These are phyloP conservation scores for Pascua sp. DNA, from an alignment of 1,284 basidiomycete genomes.

Conservation along the genomic window DNA sequence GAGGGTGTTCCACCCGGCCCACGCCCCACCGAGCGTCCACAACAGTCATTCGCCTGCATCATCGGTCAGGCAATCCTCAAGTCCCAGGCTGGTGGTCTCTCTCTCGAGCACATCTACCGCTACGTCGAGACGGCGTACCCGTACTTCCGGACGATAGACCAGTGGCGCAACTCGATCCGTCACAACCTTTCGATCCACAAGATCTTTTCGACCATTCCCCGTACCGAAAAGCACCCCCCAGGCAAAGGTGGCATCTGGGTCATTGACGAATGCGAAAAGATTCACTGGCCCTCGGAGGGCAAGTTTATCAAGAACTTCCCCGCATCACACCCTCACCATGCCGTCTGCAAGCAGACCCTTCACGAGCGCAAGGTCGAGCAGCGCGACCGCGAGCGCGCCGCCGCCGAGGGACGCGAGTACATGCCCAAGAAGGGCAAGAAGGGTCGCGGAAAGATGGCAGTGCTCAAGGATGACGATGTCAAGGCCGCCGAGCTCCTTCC, in stretches of 20 bases:
- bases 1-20: conserved; percentile 71
- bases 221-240: conserved; percentile 44
- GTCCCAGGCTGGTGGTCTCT: conserved; percentile 76
- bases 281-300: conserved; percentile 43
- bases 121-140: conserved; percentile 93
- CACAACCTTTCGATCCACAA: conserved; percentile 83
- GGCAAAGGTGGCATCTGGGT: conserved; percentile 51
- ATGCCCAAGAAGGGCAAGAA: conserved; percentile 48
- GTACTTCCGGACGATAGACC: conserved; percentile 86
- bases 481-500: neutral
- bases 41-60: conserved; percentile 85
- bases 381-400: conserved; percentile 39
- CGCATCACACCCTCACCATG: conserved; percentile 37
- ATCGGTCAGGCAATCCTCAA: conserved; percentile 92
- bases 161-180: conserved; percentile 86
- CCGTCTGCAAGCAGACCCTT: conserved; percentile 39
- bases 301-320: conserved; percentile 49
- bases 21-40: conserved; percentile 70
- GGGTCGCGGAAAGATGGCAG: conserved; percentile 21
- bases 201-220: conserved; percentile 63
- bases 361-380: conserved; percentile 41
- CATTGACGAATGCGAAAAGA: conserved; percentile 46
- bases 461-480: neutral
- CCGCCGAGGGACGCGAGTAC: conserved; percentile 37
- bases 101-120: conserved; percentile 91